These are phyloP conservation scores for Candida krabiensis DNA, from an alignment of 805 yeast species.

Conservation along the genomic window DNA sequence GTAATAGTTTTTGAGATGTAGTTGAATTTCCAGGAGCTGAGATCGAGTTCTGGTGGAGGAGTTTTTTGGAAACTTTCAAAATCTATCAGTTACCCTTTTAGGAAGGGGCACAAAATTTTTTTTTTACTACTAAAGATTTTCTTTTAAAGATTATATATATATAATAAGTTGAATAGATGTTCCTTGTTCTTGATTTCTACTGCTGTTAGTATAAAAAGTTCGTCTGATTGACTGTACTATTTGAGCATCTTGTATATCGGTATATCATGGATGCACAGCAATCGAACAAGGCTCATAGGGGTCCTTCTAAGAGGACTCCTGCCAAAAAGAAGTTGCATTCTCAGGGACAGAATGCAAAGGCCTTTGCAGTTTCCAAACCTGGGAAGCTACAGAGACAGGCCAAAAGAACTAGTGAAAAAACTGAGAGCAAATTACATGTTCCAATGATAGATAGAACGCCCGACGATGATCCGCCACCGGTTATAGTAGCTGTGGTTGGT, in stretches of 20 bases:
- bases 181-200: background rate
- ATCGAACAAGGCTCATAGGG: slow-evolving; percentile 78
- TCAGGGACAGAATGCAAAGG: slow-evolving; percentile 83
- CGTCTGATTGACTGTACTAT: too few relatives aligned
- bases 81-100: too few relatives aligned
- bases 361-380: slow-evolving; percentile 82
- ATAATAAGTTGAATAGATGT: background rate
- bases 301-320: slow-evolving; percentile 48
- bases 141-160: background rate
- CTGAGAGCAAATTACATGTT: slow-evolving; percentile 85
- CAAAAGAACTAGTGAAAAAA: slow-evolving; percentile 75
- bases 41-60: background rate
- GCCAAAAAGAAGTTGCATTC: slow-evolving; percentile 87
- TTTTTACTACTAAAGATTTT: background rate
- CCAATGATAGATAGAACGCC: slow-evolving; percentile 98
- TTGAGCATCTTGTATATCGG: background rate
- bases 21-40: background rate
- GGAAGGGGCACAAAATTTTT: slow-evolving; percentile 1
- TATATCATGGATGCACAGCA: slow-evolving; percentile 29
- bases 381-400: slow-evolving; percentile 84
- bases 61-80: too few relatives aligned
- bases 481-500: slow-evolving; percentile 94
- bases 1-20: too few relatives aligned
- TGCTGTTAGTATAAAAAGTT: background rate
- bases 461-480: slow-evolving; percentile 96